A percentile compares a stretch with the other conserved stretches of the same genome.
Evolutionary conservation across 2,329 filamentous ascomycete species (phyloP).

Genomic region (Rhynchosporium secalis): DNA sequence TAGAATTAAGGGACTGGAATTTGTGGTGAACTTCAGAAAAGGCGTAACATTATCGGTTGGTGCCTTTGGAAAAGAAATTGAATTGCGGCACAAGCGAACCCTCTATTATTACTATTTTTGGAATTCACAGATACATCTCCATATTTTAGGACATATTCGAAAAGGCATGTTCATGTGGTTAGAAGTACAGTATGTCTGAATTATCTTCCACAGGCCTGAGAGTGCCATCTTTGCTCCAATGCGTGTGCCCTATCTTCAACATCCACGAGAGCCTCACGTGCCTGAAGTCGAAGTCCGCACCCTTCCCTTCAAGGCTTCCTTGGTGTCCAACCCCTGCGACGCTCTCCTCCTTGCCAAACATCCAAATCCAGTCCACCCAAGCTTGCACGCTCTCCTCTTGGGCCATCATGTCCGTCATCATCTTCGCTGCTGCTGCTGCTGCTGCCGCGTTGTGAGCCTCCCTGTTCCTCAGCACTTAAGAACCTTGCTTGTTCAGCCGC

Average conservation of each 20-base stretch:
- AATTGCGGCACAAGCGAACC: constrained; percentile 7
- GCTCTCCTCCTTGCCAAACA: constrained; percentile 2
- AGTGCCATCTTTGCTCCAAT: no score
- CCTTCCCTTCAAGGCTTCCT: not conserved
- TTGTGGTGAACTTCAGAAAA: not conserved
- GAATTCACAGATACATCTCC: not conserved
- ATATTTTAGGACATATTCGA: not conserved
- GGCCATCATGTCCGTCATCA: not conserved
- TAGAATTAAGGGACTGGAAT: not conserved
- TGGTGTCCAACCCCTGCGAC: constrained; percentile 4
- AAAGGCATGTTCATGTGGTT: no score
- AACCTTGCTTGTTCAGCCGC: not conserved
- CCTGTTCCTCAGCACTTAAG: not conserved
- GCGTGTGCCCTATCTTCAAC: not conserved
- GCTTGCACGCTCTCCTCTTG: not conserved
- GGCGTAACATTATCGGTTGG: not conserved
- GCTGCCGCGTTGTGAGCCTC: not conserved
- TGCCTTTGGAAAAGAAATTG: not conserved
- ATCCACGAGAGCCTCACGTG: not conserved
- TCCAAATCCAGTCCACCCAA: not conserved
- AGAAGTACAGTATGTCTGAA: no score
- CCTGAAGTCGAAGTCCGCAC: not conserved
- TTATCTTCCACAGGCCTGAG: no score
- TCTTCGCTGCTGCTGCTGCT: not conserved
- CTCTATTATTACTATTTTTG: not conserved